Evolutionary conservation across 768 basidiomycete species (phyloP).

Genomic region (Lentinula lateritia): DNA sequence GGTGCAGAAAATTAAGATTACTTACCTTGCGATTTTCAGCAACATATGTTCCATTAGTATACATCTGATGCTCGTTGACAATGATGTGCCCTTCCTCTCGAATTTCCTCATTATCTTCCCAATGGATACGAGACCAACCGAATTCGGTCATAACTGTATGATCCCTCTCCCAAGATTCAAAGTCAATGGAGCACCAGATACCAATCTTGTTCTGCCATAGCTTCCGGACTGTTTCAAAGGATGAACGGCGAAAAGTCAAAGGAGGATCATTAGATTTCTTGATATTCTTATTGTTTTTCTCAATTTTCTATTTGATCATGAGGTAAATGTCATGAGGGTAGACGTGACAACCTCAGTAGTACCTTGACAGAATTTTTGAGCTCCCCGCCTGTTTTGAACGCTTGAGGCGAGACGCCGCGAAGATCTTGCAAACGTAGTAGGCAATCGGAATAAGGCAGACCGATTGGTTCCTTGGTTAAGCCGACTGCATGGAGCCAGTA

Average conservation of each 20-base stretch:
- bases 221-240: slow-evolving; percentile 64
- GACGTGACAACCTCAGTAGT: background rate
- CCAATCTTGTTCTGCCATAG: slow-evolving; percentile 61
- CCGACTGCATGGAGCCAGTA: slow-evolving; percentile 79
- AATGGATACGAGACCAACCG: slow-evolving; percentile 64
- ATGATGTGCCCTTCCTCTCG: slow-evolving; percentile 55
- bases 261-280: slow-evolving; percentile 51
- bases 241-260: slow-evolving; percentile 49
- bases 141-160: slow-evolving; percentile 70
- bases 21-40: slow-evolving; percentile 58
- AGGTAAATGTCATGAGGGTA: background rate
- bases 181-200: slow-evolving; percentile 74
- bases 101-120: slow-evolving; percentile 45
- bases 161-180: slow-evolving; percentile 80
- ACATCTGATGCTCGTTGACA: slow-evolving; percentile 54
- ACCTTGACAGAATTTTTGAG: slow-evolving; percentile 62
- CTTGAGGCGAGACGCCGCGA: slow-evolving; percentile 50
- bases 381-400: slow-evolving; percentile 47
- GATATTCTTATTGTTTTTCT: slow-evolving; percentile 75
- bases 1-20: slow-evolving; percentile 18
- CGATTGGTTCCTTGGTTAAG: slow-evolving; percentile 57
- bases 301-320: slow-evolving; percentile 37
- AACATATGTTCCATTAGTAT: slow-evolving; percentile 60
- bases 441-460: slow-evolving; percentile 75
- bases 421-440: slow-evolving; percentile 59